Evolutionary conservation across 768 basidiomycete genomes (phyloP), one percentile per base, ranked within the genome.

Genomic region (Mrakia gelida): DNA sequence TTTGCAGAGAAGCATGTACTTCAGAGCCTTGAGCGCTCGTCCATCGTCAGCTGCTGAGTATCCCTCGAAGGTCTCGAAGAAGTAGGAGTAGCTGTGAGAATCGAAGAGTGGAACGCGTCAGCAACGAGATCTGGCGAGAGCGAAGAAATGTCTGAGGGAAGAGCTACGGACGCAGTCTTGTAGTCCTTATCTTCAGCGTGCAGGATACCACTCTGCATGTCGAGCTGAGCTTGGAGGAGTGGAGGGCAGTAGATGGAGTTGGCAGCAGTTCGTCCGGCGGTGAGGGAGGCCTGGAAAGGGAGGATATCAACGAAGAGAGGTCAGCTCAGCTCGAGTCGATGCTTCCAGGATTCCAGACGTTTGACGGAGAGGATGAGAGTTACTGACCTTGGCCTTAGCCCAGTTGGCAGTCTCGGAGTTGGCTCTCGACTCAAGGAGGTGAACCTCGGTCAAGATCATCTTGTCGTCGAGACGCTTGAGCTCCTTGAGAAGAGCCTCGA

Each of bases 181-280:
- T 97, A 98, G 85, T 98, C 96, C 83, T 95, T 96, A 82, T 99
- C 96, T 81, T 99, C 95, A 0, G 96, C 95, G 81, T 97, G 94
- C 15, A 98, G 88, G 62, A 96, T 87, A 6, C 96, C 91, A 62
- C 88, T 88, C 82, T 91, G 91, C 38, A 91, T 87, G 81, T 92
- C 91, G 43, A 90, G 86, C 21, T 85, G 84, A 28, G 87, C 87
- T 81, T 88, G 90, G 23, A 92, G 86, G 76, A 89, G 86, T 18
- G 91, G 90, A 43, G 91, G 90, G 81, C 95, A 97, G 86, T 98
- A 98, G 82, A 98, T 96, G 2, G 93, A 90, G 85, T 96, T 96
- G 49, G 94, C 95, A 30, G 95, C 94, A 0, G 95, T 98, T 79
- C 95, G 88, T 0, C 95, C 91, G 1, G 93, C 93, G 0, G 94